Conservation (phyloP, 805 yeast genomes). For the Ogataea trehaloabstinens region DNA sequence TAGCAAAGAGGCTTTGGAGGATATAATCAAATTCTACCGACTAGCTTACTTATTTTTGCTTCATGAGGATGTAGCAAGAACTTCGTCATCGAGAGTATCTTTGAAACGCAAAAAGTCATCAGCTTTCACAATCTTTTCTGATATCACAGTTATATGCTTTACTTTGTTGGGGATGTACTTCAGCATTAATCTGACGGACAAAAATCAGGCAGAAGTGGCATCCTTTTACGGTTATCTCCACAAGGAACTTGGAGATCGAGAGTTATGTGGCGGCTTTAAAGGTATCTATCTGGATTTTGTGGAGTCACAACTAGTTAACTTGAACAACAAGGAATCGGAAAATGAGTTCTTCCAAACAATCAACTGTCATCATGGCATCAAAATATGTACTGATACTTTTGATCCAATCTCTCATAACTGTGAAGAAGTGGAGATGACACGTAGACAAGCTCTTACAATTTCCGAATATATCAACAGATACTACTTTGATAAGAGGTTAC, state of each 20-base stretch:
- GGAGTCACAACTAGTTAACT: conserved; percentile 49
- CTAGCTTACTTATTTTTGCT: conserved; percentile 48
- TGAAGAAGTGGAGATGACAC: conserved; percentile 36
- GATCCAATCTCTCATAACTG: conserved; percentile 68
- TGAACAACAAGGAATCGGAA: conserved; percentile 48
- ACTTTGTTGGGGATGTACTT: conserved; percentile 41
- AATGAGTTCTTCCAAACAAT: conserved; percentile 74
- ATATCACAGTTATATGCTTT: conserved; percentile 39
- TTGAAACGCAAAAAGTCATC: conserved; percentile 41
- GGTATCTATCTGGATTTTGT: conserved; percentile 63
- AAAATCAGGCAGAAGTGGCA: conserved; percentile 29
- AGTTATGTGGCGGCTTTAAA: conserved; percentile 63
- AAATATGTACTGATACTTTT: conserved; percentile 55
- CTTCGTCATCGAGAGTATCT: conserved; percentile 38
- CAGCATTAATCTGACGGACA: conserved; percentile 12
- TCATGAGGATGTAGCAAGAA: conserved; percentile 49
- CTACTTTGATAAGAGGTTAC: conserved; percentile 55
- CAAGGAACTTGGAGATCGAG: conserved; percentile 65
- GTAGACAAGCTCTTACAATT: conserved; percentile 33
- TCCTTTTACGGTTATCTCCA: conserved; percentile 64
- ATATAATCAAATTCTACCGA: conserved; percentile 34
- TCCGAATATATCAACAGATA: conserved; percentile 51
- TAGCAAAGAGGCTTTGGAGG: conserved; percentile 14
- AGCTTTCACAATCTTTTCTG: conserved; percentile 46
- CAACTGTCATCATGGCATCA: conserved; percentile 73